Evolutionary conservation across 2,329 filamentous ascomycete genomes (phyloP).

Genomic region (Penicillium corylophilum): DNA sequence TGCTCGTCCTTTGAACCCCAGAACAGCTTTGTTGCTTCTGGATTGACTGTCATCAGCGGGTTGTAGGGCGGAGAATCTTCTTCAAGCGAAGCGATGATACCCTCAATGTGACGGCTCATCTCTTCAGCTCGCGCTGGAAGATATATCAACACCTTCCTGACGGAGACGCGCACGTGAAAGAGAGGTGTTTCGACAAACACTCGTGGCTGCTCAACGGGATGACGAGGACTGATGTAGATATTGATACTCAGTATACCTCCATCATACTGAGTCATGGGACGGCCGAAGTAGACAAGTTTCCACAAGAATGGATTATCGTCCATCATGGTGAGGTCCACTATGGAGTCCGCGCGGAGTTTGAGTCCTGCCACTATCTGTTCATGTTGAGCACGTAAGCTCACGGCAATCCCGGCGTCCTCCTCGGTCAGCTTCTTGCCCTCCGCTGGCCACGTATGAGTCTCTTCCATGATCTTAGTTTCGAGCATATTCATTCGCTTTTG

Average conservation of each 20-base stretch:
- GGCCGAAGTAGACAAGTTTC: conserved; percentile 84
- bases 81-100: conserved; percentile 77
- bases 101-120: conserved; percentile 77
- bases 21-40: conserved; percentile 79
- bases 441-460: conserved; percentile 68
- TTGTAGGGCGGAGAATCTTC: conserved; percentile 88
- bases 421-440: conserved; percentile 64
- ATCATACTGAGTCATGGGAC: conserved; percentile 89
- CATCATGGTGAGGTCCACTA: conserved; percentile 73
- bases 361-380: conserved; percentile 77
- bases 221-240: conserved; percentile 76
- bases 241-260: conserved; percentile 84
- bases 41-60: conserved; percentile 81
- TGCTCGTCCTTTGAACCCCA: conserved; percentile 80
- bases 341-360: conserved; percentile 66
- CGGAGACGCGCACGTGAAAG: conserved; percentile 84
- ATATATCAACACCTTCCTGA: conserved; percentile 81
- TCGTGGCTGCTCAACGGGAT: conserved; percentile 84
- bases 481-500: conserved; percentile 67
- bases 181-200: conserved; percentile 76
- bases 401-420: conserved; percentile 72
- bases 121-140: conserved; percentile 70
- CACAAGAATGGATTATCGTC: conserved; percentile 87
- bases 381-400: conserved; percentile 79
- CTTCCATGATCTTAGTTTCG: conserved; percentile 67